These are phyloP conservation scores for Collybia mongolica DNA, from an alignment of 768 basidiomycete species.

Conservation along the genomic window DNA sequence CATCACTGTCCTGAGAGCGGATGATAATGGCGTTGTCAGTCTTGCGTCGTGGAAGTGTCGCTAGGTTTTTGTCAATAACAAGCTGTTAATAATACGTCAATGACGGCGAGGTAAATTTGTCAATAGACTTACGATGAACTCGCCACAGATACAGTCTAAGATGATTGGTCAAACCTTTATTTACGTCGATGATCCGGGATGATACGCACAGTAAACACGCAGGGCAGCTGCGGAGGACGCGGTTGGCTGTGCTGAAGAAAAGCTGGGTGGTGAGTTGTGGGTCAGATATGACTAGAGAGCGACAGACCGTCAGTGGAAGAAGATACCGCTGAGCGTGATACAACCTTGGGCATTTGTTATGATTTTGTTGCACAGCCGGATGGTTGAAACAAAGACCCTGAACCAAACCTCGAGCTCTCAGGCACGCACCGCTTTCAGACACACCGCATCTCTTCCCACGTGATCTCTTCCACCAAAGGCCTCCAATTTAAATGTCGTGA, in stretches of 20 bases:
- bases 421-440: constrained; percentile 14
- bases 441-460: constrained; percentile 15
- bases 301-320: constrained; percentile 80
- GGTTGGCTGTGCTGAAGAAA: constrained; percentile 65
- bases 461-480: constrained; percentile 9
- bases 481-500: constrained; percentile 13
- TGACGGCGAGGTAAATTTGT: background rate
- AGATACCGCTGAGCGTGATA: constrained; percentile 85
- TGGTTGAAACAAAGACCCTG: background rate
- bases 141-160: constrained; percentile 84
- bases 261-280: constrained; percentile 1
- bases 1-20: constrained; percentile 63
- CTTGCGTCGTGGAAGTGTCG: constrained; percentile 65
- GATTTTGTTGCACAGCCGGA: background rate
- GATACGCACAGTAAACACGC: constrained; percentile 74
- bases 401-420: constrained; percentile 1
- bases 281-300: background rate
- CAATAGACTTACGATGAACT: constrained; percentile 66
- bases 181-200: constrained; percentile 13
- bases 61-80: constrained; percentile 75
- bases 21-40: constrained; percentile 83
- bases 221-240: constrained; percentile 76
- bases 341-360: constrained; percentile 83
- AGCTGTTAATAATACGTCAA: constrained; percentile 44
- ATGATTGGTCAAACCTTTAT: constrained; percentile 9